Percentiles rank a stretch among this genome's conserved stretches.
These are phyloP conservation scores for Vitis cinerea DNA, from an alignment of 164 flowering plant species.

Conservation along the genomic window DNA sequence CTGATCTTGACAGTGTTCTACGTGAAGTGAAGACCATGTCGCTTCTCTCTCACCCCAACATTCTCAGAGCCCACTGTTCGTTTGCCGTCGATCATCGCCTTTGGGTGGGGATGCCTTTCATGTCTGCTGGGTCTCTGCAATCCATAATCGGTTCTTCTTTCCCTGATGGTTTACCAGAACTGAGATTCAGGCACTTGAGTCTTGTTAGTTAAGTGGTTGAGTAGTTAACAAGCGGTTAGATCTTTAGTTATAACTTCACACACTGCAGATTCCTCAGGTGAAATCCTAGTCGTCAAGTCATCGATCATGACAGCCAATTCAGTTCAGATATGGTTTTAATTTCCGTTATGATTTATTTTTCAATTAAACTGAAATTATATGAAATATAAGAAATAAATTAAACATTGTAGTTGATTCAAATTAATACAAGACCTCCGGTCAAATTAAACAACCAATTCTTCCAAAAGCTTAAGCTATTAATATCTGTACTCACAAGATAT, in stretches of 20 bases:
- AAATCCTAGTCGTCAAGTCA: not conserved
- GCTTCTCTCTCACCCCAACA: slow-evolving; percentile 77
- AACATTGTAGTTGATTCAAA: too few relatives aligned
- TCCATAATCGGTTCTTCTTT: slow-evolving; percentile 64
- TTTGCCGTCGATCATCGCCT: slow-evolving; percentile 69
- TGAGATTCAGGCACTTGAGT: too few relatives aligned
- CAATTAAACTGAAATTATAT: not conserved
- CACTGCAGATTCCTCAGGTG: too few relatives aligned
- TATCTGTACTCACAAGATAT: too few relatives aligned
- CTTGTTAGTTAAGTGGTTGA: too few relatives aligned
- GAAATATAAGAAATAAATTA: too few relatives aligned
- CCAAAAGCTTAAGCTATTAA: too few relatives aligned
- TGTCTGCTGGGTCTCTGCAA: slow-evolving; percentile 79
- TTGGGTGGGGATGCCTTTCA: slow-evolving; percentile 95
- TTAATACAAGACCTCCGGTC: too few relatives aligned
- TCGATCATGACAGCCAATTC: not conserved
- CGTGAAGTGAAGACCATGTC: slow-evolving; percentile 67
- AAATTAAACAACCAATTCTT: too few relatives aligned
- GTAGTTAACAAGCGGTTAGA: too few relatives aligned
- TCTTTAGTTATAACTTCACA: too few relatives aligned
- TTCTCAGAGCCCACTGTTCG: slow-evolving; percentile 71
- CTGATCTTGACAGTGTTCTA: slow-evolving; percentile 47
- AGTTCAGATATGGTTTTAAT: not conserved
- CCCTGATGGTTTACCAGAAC: slow-evolving; percentile 64
- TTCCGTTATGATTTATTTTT: not conserved